Percentiles rank a stretch among this genome's conserved stretches.
These are phyloP conservation scores for Fraxinus nigra DNA, from an alignment of 305 asterid genomes.

Conservation along the genomic window DNA sequence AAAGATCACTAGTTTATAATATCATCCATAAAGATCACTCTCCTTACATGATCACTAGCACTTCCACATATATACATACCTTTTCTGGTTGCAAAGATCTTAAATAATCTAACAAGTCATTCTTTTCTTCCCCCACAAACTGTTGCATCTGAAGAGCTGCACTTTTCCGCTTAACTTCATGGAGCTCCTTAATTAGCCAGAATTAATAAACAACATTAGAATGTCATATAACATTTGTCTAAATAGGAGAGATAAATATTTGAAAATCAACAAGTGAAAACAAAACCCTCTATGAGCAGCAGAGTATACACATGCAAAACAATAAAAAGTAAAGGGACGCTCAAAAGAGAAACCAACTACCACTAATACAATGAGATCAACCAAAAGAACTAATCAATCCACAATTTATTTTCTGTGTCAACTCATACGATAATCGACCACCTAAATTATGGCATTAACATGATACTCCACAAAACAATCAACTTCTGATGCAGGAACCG, in stretches of 20 bases:
- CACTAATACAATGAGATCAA: not conserved
- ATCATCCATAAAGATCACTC: not conserved
- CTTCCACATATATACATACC: conserved; percentile 34
- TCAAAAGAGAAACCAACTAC: not conserved
- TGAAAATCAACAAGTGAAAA: not conserved
- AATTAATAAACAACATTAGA: conserved; percentile 9
- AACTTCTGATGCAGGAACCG: not conserved
- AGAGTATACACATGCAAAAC: not conserved
- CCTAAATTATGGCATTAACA: not conserved
- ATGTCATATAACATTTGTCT: not conserved
- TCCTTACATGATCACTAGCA: not conserved
- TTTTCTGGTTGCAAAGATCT: conserved; percentile 88
- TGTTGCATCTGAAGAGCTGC: conserved; percentile 98
- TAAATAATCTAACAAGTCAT: conserved; percentile 83
- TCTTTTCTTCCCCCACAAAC: conserved; percentile 95
- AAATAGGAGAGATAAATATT: not conserved
- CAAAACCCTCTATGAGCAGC: not conserved
- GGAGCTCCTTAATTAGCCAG: conserved; percentile 62
- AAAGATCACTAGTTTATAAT: not conserved
- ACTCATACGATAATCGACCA: not conserved
- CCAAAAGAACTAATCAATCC: not conserved
- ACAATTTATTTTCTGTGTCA: not conserved
- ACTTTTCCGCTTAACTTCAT: conserved; percentile 73
- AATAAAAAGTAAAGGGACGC: not conserved
- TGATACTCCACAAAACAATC: not conserved